Evolutionary conservation across 1,284 basidiomycete species (phyloP).

Genomic region (Puccinia coronata): DNA sequence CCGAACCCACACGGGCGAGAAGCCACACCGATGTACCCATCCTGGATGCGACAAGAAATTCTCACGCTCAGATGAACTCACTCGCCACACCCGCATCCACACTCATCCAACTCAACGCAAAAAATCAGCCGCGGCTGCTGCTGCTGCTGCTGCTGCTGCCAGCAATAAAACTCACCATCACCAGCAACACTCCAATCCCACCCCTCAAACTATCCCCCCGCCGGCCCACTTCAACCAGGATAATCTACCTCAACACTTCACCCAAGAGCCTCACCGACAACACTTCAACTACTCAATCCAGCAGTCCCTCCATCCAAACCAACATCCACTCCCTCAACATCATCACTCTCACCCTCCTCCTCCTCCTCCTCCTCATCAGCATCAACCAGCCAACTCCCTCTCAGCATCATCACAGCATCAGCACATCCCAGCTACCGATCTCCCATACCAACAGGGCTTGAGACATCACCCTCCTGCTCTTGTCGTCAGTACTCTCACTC

Average conservation of each 20-base stretch:
- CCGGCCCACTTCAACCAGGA: constrained; percentile 1
- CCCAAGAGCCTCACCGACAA: not conserved
- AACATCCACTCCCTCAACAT: constrained; percentile 18
- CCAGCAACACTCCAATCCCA: not conserved
- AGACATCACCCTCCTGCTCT: not conserved
- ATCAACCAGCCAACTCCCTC: not conserved
- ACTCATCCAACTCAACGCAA: constrained; percentile 60
- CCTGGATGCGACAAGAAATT: constrained; percentile 86
- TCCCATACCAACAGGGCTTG: not conserved
- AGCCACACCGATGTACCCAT: constrained; percentile 45
- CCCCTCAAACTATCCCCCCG: not conserved
- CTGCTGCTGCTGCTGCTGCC: too few species aligned
- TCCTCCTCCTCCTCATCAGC: not conserved
- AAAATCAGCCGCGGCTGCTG: constrained; percentile 27
- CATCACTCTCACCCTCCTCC: constrained; percentile 22
- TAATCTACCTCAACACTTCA: not conserved
- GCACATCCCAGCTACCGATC: constrained; percentile 17
- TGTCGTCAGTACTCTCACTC: constrained; percentile 2
- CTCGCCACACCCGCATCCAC: constrained; percentile 92
- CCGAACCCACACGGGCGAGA: constrained; percentile 50
- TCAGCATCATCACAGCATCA: not conserved
- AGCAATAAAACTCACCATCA: constrained; percentile 11
- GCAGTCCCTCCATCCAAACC: constrained; percentile 2
- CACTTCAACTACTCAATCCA: constrained; percentile 2
- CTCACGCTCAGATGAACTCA: constrained; percentile 94